These are phyloP conservation scores for Leishmania aethiopica DNA, from an alignment of 208 protist species.

Conservation along the genomic window DNA sequence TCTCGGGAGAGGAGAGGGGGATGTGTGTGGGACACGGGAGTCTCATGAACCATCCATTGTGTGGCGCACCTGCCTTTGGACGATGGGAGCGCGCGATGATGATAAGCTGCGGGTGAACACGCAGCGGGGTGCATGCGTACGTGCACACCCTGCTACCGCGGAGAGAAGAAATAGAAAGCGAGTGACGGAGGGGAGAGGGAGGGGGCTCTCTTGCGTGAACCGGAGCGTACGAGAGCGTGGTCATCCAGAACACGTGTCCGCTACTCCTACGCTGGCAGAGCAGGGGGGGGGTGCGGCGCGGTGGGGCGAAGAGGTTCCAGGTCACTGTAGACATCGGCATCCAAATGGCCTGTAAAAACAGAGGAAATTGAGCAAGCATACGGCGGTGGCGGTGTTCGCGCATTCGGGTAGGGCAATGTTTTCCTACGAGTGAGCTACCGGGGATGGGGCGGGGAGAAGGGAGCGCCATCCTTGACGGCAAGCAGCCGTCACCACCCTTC, in stretches of 20 bases:
- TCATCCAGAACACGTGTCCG: neutral
- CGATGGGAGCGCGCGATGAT: neutral
- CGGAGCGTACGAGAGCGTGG: neutral
- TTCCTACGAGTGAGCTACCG: neutral
- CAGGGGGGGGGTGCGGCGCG: neutral
- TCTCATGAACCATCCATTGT: neutral
- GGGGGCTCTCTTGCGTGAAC: neutral
- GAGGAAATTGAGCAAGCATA: neutral
- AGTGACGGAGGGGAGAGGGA: neutral
- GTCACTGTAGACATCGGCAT: neutral
- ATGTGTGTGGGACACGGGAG: neutral
- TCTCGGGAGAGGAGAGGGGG: neutral
- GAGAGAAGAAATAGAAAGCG: neutral
- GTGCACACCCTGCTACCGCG: neutral
- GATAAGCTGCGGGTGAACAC: neutral
- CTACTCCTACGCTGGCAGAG: neutral
- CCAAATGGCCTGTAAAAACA: neutral
- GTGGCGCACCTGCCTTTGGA: neutral
- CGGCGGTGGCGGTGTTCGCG: neutral
- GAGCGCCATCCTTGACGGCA: neutral
- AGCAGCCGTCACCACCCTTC: neutral
- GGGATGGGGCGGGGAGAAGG: neutral
- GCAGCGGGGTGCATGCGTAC: neutral
- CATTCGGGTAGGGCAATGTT: neutral
- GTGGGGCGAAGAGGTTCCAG: neutral